Base-by-base conservation (phyloP, 164 flowering plant genomes). In the Magnolia officinalis region DNA sequence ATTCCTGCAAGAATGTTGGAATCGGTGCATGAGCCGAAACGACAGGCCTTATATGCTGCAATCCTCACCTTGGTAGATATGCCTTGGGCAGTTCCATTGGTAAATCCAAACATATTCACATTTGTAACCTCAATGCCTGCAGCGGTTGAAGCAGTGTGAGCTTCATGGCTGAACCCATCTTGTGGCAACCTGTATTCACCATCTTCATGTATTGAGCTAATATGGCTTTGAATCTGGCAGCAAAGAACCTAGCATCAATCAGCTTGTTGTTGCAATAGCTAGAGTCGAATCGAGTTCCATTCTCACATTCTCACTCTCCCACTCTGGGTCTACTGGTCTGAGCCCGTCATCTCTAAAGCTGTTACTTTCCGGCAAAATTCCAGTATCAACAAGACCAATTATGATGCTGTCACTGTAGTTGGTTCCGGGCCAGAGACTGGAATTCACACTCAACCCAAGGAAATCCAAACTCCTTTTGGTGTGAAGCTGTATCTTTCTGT, bases 71-170 rank as follows among this genome's bases (percentile, higher is more conserved):
- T 31, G 8, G 73, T 55, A 2, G 73, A 68, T 10, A 70, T 61
- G 52, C 78, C 73, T 11, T 8, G 3, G 5, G 73, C 73, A 1
- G 50, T 61, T 18, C 73, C 78, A 18, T 49, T 29, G 6, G 78
- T 73, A 16, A 29, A 59, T 11, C 78, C 67, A 11, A 70, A 55
- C n/a, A 70, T 24, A 16, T 58, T 20, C 6, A 31, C 78, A 20
- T 24, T 13, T 1, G 31, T 13, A 19, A 70, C 67, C 10, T 9
- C 11, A 1, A 23, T n/a, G 29, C 67, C 78, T 0, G 72, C 78
- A 6, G 78, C 78, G 3, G 66, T 76, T 20, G 73, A 52, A 18
- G 73, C 52, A 6, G 74, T 70, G 73, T 76, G 78, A 13, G 73
- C 70, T 4, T 73, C 78, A 76, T 76, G 78, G 67, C 78, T 68